Evolutionary conservation across 192 early-diverging fungal species (phyloP).

Genomic region (Coemansia sp.): DNA sequence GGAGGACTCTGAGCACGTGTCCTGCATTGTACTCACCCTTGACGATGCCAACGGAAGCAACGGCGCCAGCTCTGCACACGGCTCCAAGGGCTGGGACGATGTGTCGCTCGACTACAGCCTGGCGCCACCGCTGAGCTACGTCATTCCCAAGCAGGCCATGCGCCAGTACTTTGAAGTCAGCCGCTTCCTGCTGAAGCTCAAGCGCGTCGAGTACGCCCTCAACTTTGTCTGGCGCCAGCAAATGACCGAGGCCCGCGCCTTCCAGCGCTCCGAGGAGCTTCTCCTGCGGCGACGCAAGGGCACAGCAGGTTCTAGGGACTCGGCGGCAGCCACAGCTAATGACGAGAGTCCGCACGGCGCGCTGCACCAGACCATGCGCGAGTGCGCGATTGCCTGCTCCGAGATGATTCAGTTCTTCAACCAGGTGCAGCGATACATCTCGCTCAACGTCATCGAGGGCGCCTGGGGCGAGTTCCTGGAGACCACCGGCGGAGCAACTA

Average conservation of each 20-base stretch:
- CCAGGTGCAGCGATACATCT: constrained; percentile 91
- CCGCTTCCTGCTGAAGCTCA: constrained; percentile 86
- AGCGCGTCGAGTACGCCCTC: constrained; percentile 81
- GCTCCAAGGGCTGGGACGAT: constrained; percentile 87
- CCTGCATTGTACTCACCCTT: constrained; percentile 46
- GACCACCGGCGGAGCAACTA: constrained; percentile 7
- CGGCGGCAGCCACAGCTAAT: background rate
- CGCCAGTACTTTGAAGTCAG: constrained; percentile 79
- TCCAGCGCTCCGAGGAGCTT: constrained; percentile 22
- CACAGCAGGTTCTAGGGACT: background rate
- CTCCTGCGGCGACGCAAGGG: constrained; percentile 31
- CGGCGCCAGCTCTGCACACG: constrained; percentile 36
- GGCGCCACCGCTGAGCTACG: constrained; percentile 78
- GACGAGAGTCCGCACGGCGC: background rate
- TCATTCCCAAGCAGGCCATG: constrained; percentile 75
- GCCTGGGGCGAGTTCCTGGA: constrained; percentile 80
- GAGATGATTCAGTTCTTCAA: constrained; percentile 95
- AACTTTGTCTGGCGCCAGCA: constrained; percentile 74
- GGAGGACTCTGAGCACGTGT: constrained; percentile 73
- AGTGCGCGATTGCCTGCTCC: constrained; percentile 65
- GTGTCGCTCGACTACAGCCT: constrained; percentile 89
- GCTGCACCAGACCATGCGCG: constrained; percentile 64
- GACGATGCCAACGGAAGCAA: constrained; percentile 18
- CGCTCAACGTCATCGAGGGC: constrained; percentile 90
- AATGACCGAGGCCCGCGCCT: constrained; percentile 64